Evolutionary conservation across 2,329 filamentous ascomycete genomes (phyloP), one percentile per base, ranked within the genome.

Genomic region (Didymella pinodella): DNA sequence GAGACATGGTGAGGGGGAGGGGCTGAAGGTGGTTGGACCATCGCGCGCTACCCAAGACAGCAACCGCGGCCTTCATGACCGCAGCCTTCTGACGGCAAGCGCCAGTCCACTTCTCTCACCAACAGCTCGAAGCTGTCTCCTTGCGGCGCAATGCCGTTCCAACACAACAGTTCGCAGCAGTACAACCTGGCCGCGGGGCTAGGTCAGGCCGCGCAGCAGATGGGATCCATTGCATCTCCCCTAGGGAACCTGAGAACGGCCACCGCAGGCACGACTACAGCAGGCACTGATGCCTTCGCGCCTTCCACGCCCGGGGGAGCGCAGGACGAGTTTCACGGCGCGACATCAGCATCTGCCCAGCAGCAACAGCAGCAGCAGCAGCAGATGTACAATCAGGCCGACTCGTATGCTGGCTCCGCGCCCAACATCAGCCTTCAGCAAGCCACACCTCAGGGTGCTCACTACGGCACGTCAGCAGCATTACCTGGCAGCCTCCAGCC

Each of bases 371-470:
- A 29, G 36, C 51, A 32, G 48, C 65, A 66, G 46, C 64, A 57
- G 40, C 38, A 62, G 18, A 78, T 83, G 65, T 83, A 84, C 75
- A 78, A 81, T 64, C 75, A 81, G 55, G 76, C 82, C 44, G 79
- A 82, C 64, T 81, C 84, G 54, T 83, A 83, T 68, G 75, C 77
- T 55, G 73, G 77, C 46, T 78, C 70, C 26, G 69, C 80, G 60
- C 84, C 85, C 50, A 82, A 84, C 48, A 86, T 88, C 71, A 87
- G 81, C 68, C 78, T 88, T 48, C 86, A 88, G 65, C 84, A 87
- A 65, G 81, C 83, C n/a, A 81, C 80, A 20, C 78, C 83, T 25
- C 72, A 75, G 57, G 71, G 75, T 54, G 67, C 74, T 29, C 82
- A 84, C 60, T 85, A 83, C 70, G 75, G 78, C 52, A 52, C 73